These are phyloP conservation scores for Auriculariales sp. DNA, from an alignment of 768 basidiomycete genomes.

Conservation along the genomic window DNA sequence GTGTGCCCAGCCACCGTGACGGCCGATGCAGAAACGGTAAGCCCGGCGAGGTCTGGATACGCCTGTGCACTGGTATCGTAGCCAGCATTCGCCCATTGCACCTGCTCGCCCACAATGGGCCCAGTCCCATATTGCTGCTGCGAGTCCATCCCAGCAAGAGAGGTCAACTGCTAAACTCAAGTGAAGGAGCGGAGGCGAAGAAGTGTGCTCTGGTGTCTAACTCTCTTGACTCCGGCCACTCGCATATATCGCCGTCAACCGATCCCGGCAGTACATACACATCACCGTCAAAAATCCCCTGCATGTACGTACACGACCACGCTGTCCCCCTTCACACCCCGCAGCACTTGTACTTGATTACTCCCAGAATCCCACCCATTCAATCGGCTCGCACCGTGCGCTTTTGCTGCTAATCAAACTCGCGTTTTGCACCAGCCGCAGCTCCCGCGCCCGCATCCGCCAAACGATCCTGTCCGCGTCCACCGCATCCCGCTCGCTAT, in stretches of 20 bases:
- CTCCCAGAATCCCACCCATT: not conserved
- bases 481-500: constrained; percentile 58
- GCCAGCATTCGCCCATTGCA: not conserved
- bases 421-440: constrained; percentile 70
- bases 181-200: too few relatives aligned
- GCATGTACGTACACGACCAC: too few relatives aligned
- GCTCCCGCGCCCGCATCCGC: constrained; percentile 75
- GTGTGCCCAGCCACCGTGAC: constrained; percentile 18
- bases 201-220: too few relatives aligned
- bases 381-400: not conserved
- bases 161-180: too few relatives aligned
- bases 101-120: not conserved
- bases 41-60: constrained; percentile 17
- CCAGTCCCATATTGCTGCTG: too few relatives aligned
- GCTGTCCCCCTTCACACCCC: too few relatives aligned
- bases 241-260: too few relatives aligned
- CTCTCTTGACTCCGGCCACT: too few relatives aligned
- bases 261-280: too few relatives aligned
- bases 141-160: too few relatives aligned
- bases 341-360: too few relatives aligned
- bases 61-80: constrained; percentile 9
- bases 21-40: constrained; percentile 19
- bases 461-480: constrained; percentile 51
- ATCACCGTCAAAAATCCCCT: too few relatives aligned
- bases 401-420: constrained; percentile 29